Evolutionary conservation across 2,329 filamentous ascomycete species (phyloP), one percentile per base, ranked within the genome.

Genomic region (Apiospora malaysiana): DNA sequence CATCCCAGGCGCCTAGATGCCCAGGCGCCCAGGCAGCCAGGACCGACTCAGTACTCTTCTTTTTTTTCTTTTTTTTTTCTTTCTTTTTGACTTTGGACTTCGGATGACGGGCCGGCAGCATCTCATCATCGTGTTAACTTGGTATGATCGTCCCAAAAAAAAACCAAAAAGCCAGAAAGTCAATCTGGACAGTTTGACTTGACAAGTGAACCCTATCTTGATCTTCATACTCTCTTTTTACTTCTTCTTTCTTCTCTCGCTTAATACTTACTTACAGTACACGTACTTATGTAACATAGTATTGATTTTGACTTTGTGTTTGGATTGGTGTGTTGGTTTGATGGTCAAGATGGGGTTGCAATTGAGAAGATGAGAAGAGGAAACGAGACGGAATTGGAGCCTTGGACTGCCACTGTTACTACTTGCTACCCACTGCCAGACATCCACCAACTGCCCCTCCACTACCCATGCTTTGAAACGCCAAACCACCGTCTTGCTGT

Each of bases 271-370:
- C n/a, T n/a, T n/a, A n/a, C n/a, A n/a, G n/a, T n/a, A n/a, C n/a
- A n/a, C n/a, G n/a, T n/a, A n/a, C n/a, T n/a, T n/a, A n/a, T n/a
- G n/a, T n/a, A n/a, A n/a, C n/a, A n/a, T n/a, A n/a, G n/a, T 10
- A 25, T 46, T 16, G 27, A 59, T 6, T 21, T 37, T 59, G 25
- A 56, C 49, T 37, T 59, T 16, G 27, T 9, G 16, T 21, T 32
- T 27, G 14, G 51, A 18, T 59, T 59, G 51, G n/a, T 23, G 46
- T 21, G 45, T n/a, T 47, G 18, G 42, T 45, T 45, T 49, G 46
- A 59, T 59, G 51, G 51, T 21, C 51, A 10, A 37, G 51, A n/a
- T 59, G 51, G 42, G 56, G 56, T 63, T 63, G 56, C 56, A 63
- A 40, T 40, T 16, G 40, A 40, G 27, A 63, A 40, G 27, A 40